Base-by-base conservation (phyloP, 192 early-diverging fungal species). In the Entomortierella lignicola region DNA sequence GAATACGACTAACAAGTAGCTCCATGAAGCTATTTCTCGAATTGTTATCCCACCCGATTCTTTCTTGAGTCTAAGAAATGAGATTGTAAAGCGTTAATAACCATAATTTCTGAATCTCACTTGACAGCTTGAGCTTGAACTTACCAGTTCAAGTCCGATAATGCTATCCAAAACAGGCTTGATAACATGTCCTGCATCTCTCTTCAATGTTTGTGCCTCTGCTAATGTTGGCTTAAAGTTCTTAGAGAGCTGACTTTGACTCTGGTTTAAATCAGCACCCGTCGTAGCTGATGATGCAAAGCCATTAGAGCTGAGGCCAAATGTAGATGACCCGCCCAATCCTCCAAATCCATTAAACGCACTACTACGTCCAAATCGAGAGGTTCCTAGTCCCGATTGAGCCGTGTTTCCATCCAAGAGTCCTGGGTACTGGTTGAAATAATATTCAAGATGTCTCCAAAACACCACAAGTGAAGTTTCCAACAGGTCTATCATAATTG, bases 381-480 rank as follows among this genome's bases (percentile, higher is more conserved):
- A 81, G 15, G 42, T 30, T 12, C 67, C 66, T 48, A 61, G 11
- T 30, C 72, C 72, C 23, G 69, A 3, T 55, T 74, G 61, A 18
- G 66, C 8, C 20, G 51, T 29, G 17, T 42, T 42, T n/a, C 50
- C 41, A 41, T 81, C 75, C 50, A 79, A 25, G 30, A 61, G 51
- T 12, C 75, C 75, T 21, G 62, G 60, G 55, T 81, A 81, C 26
- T 74, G 80, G 18, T 62, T 61, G 30, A 87, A 47, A 65, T 87
- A 92, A 62, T 86, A 89, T 41, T 89, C 84, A 60, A 94, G 72
- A 66, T 94, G 93, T 5, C 91, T 85, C 93, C 93, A 94, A 59
- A 93, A 64, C 71, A 94, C 77, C 39, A 92, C 85, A 37, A 93
- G 71, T 0, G 88, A 82, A 59, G 86, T 84, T 71, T 91, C 87